phyloP scores from a whole-genome alignment of 768 basidiomycete genomes.

The Boletellus ananiceps region DNA sequence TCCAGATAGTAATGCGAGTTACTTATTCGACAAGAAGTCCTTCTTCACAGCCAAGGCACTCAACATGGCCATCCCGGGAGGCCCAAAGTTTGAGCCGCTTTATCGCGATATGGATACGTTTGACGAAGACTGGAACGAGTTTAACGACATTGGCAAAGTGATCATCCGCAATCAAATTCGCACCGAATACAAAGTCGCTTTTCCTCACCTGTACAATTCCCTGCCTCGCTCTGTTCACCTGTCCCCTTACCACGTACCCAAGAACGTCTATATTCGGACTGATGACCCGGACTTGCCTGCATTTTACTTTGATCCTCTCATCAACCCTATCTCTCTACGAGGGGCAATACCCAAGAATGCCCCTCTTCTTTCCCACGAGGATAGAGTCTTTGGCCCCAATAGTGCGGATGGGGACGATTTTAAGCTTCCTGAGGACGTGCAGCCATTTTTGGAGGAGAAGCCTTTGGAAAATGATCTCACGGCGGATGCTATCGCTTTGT shows the following conservation, averaged over 20 bases:
- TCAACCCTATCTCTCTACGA: slow-evolving; percentile 94
- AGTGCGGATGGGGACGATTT: slow-evolving; percentile 85
- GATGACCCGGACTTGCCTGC: slow-evolving; percentile 99
- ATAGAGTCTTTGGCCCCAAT: slow-evolving; percentile 86
- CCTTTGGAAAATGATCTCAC: slow-evolving; percentile 86
- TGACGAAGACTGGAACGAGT: slow-evolving; percentile 99
- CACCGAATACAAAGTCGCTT: slow-evolving; percentile 98
- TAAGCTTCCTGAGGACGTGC: slow-evolving; percentile 69
- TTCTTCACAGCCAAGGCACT: slow-evolving; percentile 98
- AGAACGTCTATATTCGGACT: slow-evolving; percentile 98
- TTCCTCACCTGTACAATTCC: slow-evolving; percentile 98
- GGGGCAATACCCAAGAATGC: slow-evolving; percentile 80
- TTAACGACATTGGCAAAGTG: slow-evolving; percentile 99
- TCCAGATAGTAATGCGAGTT: slow-evolving; percentile 84
- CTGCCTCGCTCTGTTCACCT: slow-evolving; percentile 92
- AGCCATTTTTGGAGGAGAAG: slow-evolving; percentile 77
- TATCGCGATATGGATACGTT: slow-evolving; percentile 96
- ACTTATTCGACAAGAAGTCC: slow-evolving; percentile 94
- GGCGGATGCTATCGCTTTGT: slow-evolving; percentile 94
- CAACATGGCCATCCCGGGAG: slow-evolving; percentile 96
- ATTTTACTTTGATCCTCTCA: slow-evolving; percentile 98
- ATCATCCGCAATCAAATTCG: slow-evolving; percentile 98
- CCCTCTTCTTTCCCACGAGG: slow-evolving; percentile 84
- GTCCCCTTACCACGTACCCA: slow-evolving; percentile 87
- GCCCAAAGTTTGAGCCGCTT: slow-evolving; percentile 97